Conservation (phyloP, 108 stramenopile species). For the Nitzschia sp. region DNA sequence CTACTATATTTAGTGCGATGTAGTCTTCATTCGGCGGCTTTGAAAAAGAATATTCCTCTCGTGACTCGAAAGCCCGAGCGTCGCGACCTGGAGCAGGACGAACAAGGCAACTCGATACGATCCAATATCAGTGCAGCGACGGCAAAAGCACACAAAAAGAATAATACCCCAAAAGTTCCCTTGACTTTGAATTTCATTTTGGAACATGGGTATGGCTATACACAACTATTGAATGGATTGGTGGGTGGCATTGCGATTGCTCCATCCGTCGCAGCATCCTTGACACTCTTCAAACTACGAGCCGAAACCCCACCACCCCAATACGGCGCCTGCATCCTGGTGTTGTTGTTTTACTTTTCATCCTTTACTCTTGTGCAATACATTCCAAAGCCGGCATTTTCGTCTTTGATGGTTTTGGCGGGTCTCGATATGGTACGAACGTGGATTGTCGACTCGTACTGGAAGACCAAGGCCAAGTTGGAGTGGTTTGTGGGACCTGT, state of each 20-base stretch:
- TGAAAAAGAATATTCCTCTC: conserved; percentile 50
- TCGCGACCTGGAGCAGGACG: neutral
- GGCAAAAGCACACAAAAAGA: neutral
- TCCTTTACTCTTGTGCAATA: conserved; percentile 63
- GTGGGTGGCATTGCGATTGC: conserved; percentile 62
- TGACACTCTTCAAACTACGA: conserved; percentile 44
- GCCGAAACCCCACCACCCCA: conserved; percentile 61
- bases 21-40: conserved; percentile 47
- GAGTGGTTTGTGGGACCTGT: conserved; percentile 36
- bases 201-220: conserved; percentile 48
- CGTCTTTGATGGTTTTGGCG: conserved; percentile 66
- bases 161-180: conserved; percentile 4
- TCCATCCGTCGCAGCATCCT: conserved; percentile 48
- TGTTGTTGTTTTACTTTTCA: conserved; percentile 55
- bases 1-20: conserved; percentile 48
- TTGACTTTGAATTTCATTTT: conserved; percentile 35
- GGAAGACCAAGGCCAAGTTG: conserved; percentile 48
- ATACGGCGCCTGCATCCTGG: conserved; percentile 47
- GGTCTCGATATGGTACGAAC: conserved; percentile 55
- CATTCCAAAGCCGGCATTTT: conserved; percentile 80
- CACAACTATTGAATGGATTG: conserved; percentile 42
- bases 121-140: neutral
- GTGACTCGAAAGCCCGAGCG: conserved; percentile 25
- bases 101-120: neutral
- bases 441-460: conserved; percentile 63